Base-by-base conservation (phyloP, 495 filamentous ascomycete genomes). In the Xylaria scruposa region DNA sequence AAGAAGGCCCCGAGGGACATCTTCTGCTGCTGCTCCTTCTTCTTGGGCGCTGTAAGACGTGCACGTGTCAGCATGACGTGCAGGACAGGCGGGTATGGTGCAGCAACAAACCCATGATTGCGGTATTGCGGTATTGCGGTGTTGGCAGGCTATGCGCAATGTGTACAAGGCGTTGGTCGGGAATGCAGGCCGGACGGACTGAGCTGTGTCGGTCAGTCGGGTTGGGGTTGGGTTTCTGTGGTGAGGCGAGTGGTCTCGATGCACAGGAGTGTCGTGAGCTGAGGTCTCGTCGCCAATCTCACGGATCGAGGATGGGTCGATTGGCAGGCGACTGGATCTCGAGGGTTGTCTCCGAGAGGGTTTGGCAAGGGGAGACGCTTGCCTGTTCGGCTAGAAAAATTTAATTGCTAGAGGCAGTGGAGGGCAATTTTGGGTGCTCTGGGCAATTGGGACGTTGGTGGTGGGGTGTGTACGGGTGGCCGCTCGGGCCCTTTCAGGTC, bases 1-100 rank as follows among this genome's bases (percentile, higher is more conserved):
- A 98, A 86, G 87, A 99, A 98, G 76, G 90, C 90, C 83, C 93
- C 92, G 76, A 98, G 89, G 85, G 90, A 91, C 92, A 99, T 94
- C 89, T 96, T 98, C 81, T 84, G 79, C 54, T 67, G 73, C 87
- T 94, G 90, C 82, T 90, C 87, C 85, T 94, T 95, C 80, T 90
- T 89, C 85, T 97, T 97, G 66, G 94, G 94, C 86, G 93, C 94
- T 97, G 78, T 63, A 62, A 33, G 40, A 70, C 12, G 60, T 19
- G 60, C 66, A 63, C 71, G 70, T 70, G 70, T 76, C 59, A 76
- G 77, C 66, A 78, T 54, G 26, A 58, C 58, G 38, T 42, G 38
- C 38, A n/a, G 60, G 21, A 4, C 21, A 44, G 38, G 38, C 36
- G 60, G 60, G 60, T 10, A 17, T 74, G 56, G 67, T 59, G 77